A percentile compares a stretch with the other conserved stretches of the same genome.
phyloP scores from a whole-genome alignment of 208 protist species.

The Leishmania lainsoni region DNA sequence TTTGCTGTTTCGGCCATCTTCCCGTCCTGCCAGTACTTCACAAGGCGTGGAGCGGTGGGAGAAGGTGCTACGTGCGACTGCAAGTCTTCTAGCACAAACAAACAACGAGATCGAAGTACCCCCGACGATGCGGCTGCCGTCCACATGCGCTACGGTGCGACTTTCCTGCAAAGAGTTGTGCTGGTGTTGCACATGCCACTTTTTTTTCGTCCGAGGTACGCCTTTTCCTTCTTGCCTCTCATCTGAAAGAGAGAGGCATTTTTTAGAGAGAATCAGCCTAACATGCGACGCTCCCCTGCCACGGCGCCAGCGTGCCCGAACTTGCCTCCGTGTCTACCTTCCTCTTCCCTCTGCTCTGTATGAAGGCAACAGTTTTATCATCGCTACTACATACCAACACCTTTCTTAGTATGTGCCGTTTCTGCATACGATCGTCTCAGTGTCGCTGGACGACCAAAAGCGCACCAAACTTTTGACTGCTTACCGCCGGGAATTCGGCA shows the following conservation, averaged over 20 bases:
- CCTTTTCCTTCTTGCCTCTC: not conserved
- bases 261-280: not conserved
- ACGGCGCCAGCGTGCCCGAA: not conserved
- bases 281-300: not conserved
- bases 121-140: not conserved
- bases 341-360: not conserved
- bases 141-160: not conserved
- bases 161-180: not conserved
- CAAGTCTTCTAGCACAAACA: not conserved
- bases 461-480: slow-evolving; percentile 22
- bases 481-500: slow-evolving; percentile 29
- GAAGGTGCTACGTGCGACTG: not conserved
- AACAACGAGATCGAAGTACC: not conserved
- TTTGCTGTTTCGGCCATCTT: not conserved
- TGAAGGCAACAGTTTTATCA: not conserved
- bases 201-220: not conserved
- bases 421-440: slow-evolving; percentile 33
- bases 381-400: not conserved
- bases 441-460: slow-evolving; percentile 29
- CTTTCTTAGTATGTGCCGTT: slow-evolving; percentile 28
- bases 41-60: not conserved
- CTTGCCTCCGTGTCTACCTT: not conserved
- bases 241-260: not conserved
- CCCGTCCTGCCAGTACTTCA: not conserved
- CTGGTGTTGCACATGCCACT: not conserved